phyloP scores from a whole-genome alignment of 805 yeast species.

The Wickerhamiella nectarea region DNA sequence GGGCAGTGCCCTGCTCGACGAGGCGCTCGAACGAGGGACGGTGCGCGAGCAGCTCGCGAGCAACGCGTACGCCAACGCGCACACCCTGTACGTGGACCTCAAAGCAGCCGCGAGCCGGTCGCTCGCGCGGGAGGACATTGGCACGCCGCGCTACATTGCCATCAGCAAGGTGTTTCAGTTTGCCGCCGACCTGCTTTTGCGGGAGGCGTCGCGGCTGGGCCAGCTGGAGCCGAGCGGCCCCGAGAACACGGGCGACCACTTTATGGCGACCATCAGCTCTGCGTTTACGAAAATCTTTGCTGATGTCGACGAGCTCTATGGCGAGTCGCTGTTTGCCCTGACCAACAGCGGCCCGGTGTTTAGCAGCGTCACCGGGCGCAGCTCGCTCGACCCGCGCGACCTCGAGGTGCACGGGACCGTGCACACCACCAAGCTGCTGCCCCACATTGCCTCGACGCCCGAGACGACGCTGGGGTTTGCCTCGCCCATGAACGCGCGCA shows the following conservation, averaged over 20 bases:
- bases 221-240: conserved; percentile 14
- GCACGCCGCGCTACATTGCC: conserved; percentile 20
- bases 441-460: conserved; percentile 31
- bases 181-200: conserved; percentile 22
- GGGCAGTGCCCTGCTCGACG: conserved; percentile 9
- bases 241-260: conserved; percentile 16
- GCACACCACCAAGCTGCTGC: conserved; percentile 52
- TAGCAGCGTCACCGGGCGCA: conserved; percentile 54
- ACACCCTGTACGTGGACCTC: conserved; percentile 9
- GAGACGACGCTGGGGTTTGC: conserved; percentile 29
- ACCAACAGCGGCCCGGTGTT: conserved; percentile 67
- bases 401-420: conserved; percentile 56
- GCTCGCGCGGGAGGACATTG: conserved; percentile 15
- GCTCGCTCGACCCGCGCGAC: conserved; percentile 63
- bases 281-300: conserved; percentile 31
- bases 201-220: conserved; percentile 25
- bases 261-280: conserved; percentile 14
- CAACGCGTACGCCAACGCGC: conserved; percentile 6
- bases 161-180: conserved; percentile 22
- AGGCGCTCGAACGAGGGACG: not conserved
- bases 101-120: not conserved
- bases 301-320: conserved; percentile 72
- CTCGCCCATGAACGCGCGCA: conserved; percentile 32
- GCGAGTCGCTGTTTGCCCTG: conserved; percentile 54
- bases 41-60: conserved; percentile 2